Conservation (phyloP, 225 moss, liverwort and hornwort species). For the Straminergon stramineum region DNA sequence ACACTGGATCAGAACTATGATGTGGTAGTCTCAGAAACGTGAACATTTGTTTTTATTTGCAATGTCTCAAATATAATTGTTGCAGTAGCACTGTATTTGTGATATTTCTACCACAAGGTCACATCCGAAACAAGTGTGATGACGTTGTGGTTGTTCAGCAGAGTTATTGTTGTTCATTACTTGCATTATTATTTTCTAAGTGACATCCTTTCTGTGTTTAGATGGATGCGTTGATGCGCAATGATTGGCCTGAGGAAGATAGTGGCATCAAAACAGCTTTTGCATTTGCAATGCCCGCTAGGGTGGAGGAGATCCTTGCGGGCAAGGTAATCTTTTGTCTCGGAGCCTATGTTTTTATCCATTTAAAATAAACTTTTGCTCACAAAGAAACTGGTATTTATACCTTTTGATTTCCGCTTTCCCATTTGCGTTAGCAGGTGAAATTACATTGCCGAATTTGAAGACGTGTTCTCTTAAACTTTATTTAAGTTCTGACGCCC, state of each 20-base stretch:
- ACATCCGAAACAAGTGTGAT: neutral
- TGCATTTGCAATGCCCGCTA: constrained; percentile 69
- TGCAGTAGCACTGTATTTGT: neutral
- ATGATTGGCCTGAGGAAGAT: constrained; percentile 80
- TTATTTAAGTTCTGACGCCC: neutral
- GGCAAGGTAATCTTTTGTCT: constrained; percentile 29
- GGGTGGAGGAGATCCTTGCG: constrained; percentile 60
- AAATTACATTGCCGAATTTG: neutral
- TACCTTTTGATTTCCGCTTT: neutral
- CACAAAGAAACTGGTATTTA: neutral
- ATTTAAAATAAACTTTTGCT: neutral
- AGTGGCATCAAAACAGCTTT: constrained; percentile 79
- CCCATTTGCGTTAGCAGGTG: neutral
- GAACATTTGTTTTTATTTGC: neutral
- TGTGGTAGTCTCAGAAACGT: neutral
- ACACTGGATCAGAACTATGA: neutral
- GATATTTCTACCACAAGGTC: neutral
- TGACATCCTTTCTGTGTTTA: neutral
- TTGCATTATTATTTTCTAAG: neutral
- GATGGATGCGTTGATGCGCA: constrained; percentile 89
- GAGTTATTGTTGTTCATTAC: neutral
- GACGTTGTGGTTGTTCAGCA: neutral
- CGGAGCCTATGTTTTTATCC: neutral
- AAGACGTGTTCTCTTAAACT: neutral
- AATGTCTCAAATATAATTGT: neutral